These are phyloP conservation scores for Petrea volubilis DNA, from an alignment of 257 asterid species.

Conservation along the genomic window DNA sequence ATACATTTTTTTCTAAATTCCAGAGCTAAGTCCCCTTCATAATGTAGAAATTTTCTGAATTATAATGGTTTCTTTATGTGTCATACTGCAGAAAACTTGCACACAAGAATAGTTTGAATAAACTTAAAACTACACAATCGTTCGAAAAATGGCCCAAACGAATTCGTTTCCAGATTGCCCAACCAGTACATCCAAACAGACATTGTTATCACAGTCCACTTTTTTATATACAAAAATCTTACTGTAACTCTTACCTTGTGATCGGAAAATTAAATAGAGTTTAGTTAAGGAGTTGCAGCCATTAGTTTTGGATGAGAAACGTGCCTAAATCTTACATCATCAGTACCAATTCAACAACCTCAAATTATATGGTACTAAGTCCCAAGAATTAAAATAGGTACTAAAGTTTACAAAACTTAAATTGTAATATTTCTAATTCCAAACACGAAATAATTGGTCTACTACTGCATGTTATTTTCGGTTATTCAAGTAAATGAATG, in stretches of 20 bases:
- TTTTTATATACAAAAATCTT: neutral
- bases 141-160: neutral
- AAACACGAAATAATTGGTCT: too few relatives aligned
- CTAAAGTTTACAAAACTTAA: neutral
- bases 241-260: neutral
- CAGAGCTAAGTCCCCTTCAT: neutral
- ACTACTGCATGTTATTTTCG: neutral
- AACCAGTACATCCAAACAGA: neutral
- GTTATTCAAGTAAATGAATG: neutral
- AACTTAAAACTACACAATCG: neutral
- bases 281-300: neutral
- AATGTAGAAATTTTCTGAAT: too few relatives aligned
- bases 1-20: neutral
- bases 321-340: neutral
- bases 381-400: neutral
- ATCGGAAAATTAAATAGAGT: neutral
- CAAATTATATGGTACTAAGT: neutral
- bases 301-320: neutral
- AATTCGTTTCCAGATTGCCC: neutral
- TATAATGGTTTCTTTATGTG: neutral
- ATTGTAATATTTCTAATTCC: neutral
- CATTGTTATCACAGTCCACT: neutral
- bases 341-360: neutral
- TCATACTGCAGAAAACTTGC: neutral
- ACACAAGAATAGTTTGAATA: too few relatives aligned